phyloP scores from a whole-genome alignment of 1,284 basidiomycete genomes.

The Volvariella surrecta region DNA sequence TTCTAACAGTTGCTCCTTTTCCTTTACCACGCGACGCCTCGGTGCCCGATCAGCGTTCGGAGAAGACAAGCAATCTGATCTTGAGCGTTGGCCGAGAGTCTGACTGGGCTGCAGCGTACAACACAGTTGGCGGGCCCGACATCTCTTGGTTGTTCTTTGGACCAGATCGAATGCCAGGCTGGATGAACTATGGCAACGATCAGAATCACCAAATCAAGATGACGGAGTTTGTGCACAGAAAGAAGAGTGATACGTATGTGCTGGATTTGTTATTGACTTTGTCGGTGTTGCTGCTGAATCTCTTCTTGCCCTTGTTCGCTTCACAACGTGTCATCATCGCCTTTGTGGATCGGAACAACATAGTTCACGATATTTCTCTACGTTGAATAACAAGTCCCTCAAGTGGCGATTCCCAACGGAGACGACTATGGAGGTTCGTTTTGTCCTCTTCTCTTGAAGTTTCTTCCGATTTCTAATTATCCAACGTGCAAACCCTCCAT shows the following conservation, averaged over 20 bases:
- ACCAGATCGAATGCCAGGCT: slow-evolving; percentile 47
- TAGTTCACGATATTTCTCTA: slow-evolving; percentile 64
- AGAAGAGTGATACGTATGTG: slow-evolving; percentile 54
- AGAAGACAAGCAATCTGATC: slow-evolving; percentile 37
- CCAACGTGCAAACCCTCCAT: slow-evolving; percentile 1
- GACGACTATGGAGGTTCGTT: slow-evolving; percentile 51
- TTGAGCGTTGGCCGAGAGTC: slow-evolving; percentile 54
- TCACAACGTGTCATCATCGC: too few relatives aligned
- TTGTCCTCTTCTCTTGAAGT: not conserved
- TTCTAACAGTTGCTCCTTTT: too few relatives aligned
- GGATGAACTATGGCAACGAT: slow-evolving; percentile 61
- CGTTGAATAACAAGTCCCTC: slow-evolving; percentile 54
- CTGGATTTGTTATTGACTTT: not conserved
- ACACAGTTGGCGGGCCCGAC: slow-evolving; percentile 60
- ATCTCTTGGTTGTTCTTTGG: slow-evolving; percentile 69
- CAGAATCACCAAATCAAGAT: slow-evolving; percentile 39
- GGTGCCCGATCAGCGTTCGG: too few relatives aligned
- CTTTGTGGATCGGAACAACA: not conserved
- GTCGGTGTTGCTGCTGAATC: too few relatives aligned
- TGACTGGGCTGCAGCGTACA: slow-evolving; percentile 55
- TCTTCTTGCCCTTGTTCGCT: not conserved
- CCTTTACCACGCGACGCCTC: too few relatives aligned
- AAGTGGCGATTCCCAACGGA: slow-evolving; percentile 58
- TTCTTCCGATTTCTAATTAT: slow-evolving; percentile 1
- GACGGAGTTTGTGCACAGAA: slow-evolving; percentile 47